Evolutionary conservation across 257 asterid genomes (phyloP), one percentile per base, ranked within the genome.

Genomic region (Dorcoceras hygrometricum): DNA sequence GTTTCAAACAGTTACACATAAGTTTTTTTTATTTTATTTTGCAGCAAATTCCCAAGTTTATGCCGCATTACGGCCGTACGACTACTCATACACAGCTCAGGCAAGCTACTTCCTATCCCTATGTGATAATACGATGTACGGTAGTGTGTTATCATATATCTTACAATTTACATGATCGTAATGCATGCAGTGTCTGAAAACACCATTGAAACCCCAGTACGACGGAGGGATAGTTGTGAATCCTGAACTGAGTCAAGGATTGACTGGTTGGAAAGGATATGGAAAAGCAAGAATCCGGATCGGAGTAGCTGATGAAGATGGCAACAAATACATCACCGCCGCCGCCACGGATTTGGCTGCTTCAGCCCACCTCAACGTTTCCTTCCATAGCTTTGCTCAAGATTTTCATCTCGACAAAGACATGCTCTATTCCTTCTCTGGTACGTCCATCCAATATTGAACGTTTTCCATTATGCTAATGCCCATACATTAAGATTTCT

Each of bases 201-300:
- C 60, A 9, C 84, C 84, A 48, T 58, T 74, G 19, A 63, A 63
- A 31, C 77, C 84, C 64, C 82, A 76, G 36, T 76, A 80, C 57
- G 24, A 51, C 20, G 82, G 84, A 63, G 82, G 84, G 22, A 76
- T 80, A 16, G 75, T 74, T 43, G 59, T 59, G 20, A 76, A 80
- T 63, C 73, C 81, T 55, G 73, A 76, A 39, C 50, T 76, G 18
- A 36, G 71, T 32, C 59, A 67, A 56, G 79, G 77, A 29, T 24
- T 74, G 14, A 55, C 71, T 2, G 82, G 79, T 2, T 73, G 81
- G 84, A 51, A 50, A 7, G 8, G 28, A 50, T 5, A 32, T 4
- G 81, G 77, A 63, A 18, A 25, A 4, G 65, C 57, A 54, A 65
- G 60, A 51, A 6, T 72, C 18, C 68, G 63, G 29, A 23, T 57